Percentiles rank a stretch among this genome's conserved stretches.
phyloP scores from a whole-genome alignment of 352 stramenopile genomes.

The Phytophthora sansomeana region DNA sequence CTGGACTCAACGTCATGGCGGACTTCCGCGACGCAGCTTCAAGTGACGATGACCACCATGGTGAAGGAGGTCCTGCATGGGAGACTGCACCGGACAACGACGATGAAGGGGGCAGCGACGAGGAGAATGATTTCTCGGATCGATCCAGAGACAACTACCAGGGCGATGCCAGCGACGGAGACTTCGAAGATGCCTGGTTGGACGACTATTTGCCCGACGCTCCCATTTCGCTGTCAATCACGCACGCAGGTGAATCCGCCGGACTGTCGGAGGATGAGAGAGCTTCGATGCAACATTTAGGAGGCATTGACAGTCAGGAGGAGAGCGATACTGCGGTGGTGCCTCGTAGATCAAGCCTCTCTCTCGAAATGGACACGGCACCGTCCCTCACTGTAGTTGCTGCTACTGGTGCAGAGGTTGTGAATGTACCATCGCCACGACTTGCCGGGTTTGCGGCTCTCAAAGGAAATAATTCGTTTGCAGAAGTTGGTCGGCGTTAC shows the following conservation, averaged over 20 bases:
- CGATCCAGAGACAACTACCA: constrained; percentile 12
- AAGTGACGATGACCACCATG: constrained; percentile 38
- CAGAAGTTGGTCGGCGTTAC: constrained; percentile 1
- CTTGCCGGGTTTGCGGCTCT: constrained; percentile 28
- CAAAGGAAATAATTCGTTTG: constrained; percentile 11
- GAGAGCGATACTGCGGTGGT: constrained; percentile 7
- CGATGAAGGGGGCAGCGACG: constrained; percentile 25
- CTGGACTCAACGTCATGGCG: constrained; percentile 24
- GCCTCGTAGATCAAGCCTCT: constrained; percentile 21
- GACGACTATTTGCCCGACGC: constrained; percentile 44
- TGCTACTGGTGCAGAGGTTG: constrained; percentile 13
- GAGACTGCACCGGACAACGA: constrained; percentile 42
- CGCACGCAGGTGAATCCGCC: constrained; percentile 3
- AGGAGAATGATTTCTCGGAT: constrained; percentile 18
- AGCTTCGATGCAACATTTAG: constrained; percentile 7
- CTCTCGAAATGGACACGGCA: constrained; percentile 25
- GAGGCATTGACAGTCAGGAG: constrained; percentile 16
- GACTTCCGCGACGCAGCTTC: constrained; percentile 18
- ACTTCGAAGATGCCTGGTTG: constrained; percentile 52
- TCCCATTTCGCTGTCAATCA: neutral
- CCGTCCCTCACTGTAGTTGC: constrained; percentile 32
- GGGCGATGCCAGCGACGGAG: constrained; percentile 32
- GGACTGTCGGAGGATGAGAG: constrained; percentile 15
- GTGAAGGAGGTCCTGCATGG: constrained; percentile 23
- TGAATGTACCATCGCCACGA: constrained; percentile 26